Base-by-base conservation (phyloP, 306 rosid species). In the Medicago lupulina region DNA sequence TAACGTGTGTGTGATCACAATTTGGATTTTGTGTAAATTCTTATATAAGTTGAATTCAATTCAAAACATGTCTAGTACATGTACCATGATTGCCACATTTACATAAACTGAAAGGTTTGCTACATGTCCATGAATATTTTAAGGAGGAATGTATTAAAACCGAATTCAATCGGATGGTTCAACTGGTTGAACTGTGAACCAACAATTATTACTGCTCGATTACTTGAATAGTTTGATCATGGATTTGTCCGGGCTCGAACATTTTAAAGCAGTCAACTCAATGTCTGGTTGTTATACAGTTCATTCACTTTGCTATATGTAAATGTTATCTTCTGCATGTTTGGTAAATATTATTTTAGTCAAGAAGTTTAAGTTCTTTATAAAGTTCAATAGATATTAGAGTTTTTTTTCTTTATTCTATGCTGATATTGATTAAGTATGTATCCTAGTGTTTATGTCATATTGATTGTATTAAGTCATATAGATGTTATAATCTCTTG, bases 331-430 rank as follows among this genome's bases (percentile, higher is more conserved):
- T 19, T 64, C 14, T 41, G 55, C 41, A 43, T 70, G 36, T 54
- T 70, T 61, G 54, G 19, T 16, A n/a, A n/a, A n/a, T n/a, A n/a
- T 71, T 47, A 47, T 72, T 51, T 62, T 38, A 7, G 23, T 76
- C 23, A 21, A 44, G 21, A 67, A 38, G 28, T 13, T 34, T 59
- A 19, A 43, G 53, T 70, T 36, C 61, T 67, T 61, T 65, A 31
- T 38, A 18, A 51, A 43, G 51, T 67, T 13, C 41, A 47, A 1
- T 12, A 54, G 11, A 1, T 21, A 21, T 71, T 21, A 2, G 49
- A 36, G 12, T 13, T 59, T 66, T 60, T 19, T 50, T 69, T 72
- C 54, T 61, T 57, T 44, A 15, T 54, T 50, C 55, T 50, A 15
- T 50, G 19, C 19, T 4, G n/a, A 9, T 15, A n/a, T n/a, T 44